These are phyloP conservation scores for Penicillium cataractarum DNA, from an alignment of 495 filamentous ascomycete species.

Conservation along the genomic window DNA sequence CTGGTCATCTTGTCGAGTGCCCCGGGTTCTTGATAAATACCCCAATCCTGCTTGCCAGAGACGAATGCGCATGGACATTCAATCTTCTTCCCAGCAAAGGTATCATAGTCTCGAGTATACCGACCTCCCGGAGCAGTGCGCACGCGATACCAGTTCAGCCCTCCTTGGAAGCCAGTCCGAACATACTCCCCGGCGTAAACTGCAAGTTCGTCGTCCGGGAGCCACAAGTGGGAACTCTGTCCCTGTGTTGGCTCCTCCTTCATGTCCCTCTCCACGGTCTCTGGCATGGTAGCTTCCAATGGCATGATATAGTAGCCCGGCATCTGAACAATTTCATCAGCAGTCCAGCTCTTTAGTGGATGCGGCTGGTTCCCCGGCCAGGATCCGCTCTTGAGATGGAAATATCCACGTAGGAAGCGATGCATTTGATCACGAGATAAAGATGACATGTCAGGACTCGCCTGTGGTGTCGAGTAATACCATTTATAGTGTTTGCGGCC, in stretches of 20 bases:
- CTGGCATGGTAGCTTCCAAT: conserved; percentile 57
- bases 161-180: conserved; percentile 73
- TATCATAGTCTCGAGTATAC: conserved; percentile 52
- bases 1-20: conserved; percentile 59
- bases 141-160: conserved; percentile 70
- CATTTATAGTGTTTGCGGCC: conserved; percentile 69
- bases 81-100: conserved; percentile 65
- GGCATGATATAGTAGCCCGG: conserved; percentile 75
- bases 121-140: conserved; percentile 51
- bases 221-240: conserved; percentile 47
- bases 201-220: conserved; percentile 57
- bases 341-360: conserved; percentile 57
- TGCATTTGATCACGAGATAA: conserved; percentile 53
- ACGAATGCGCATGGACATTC: conserved; percentile 64
- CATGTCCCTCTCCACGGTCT: conserved; percentile 58
- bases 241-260: conserved; percentile 42
- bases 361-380: conserved; percentile 58
- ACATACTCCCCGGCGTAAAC: conserved; percentile 63
- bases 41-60: conserved; percentile 65
- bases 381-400: conserved; percentile 67
- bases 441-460: conserved; percentile 61
- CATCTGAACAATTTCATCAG: conserved; percentile 57
- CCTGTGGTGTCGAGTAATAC: conserved; percentile 64
- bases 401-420: conserved; percentile 65
- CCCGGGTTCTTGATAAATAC: conserved; percentile 66